Base-by-base conservation (phyloP, 176 grass and related monocot species). In the Triticum monococcum region DNA sequence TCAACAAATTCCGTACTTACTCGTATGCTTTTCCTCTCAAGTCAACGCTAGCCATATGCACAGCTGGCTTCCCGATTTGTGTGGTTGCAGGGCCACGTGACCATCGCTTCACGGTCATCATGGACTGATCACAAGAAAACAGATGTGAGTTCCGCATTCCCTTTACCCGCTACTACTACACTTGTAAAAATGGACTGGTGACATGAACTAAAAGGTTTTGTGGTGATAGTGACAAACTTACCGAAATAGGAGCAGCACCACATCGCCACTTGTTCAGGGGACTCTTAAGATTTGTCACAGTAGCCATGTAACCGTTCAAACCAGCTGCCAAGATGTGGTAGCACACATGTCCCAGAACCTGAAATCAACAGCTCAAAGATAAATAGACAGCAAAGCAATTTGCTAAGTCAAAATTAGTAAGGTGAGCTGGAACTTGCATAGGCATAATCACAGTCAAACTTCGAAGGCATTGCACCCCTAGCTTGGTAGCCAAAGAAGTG, bases 401-500 rank as follows among this genome's bases (percentile, higher is more conserved):
- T 64, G 31, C 5, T 72, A 72, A 69, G 40, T 59, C 14, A 74
- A 56, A 88, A 33, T 38, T 23, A 70, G 64, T 54, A 41, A 79
- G 35, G 31, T 75, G 81, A 79, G 74, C 70, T 83, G 48, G 72
- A 68, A 90, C 88, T 86, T 94, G 61, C 97, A 90, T 96, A 99
- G 75, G 97, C 97, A 85, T 96, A 99, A 82, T 99, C 97, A 8
- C 97, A 96, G 88, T 99, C 97, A 68, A 99, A 99, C 62, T 94
- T 99, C 71, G 97, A 99, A 64, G 97, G 97, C 72, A 99, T 78
- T 28, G 97, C 91, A 81, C 97, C 97, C 86, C 97, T 90, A 75
- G 97, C 97, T 91, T 99, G 97, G 87, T 99, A 99, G 54, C 97
- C 97, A 91, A 99, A 99, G 81, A 99, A 99, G 83, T 99, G 97